These are phyloP conservation scores for Microdochium nivale DNA, from an alignment of 2,329 filamentous ascomycete species.

Conservation along the genomic window DNA sequence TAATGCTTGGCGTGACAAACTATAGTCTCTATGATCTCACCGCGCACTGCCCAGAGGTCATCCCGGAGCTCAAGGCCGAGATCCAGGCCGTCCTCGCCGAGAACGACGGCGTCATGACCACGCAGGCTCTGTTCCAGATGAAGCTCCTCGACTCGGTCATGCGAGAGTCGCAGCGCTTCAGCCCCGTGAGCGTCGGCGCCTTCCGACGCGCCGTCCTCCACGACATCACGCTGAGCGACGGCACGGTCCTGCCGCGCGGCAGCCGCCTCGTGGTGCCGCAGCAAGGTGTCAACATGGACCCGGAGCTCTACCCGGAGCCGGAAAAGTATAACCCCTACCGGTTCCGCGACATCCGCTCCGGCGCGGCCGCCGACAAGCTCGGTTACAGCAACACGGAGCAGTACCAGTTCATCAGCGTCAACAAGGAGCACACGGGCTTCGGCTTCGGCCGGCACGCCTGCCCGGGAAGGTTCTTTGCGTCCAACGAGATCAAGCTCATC, in stretches of 20 bases:
- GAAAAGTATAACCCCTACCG: slow-evolving; percentile 24
- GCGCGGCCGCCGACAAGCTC: slow-evolving; percentile 12
- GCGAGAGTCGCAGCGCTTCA: slow-evolving; percentile 21
- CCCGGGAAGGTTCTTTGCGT: slow-evolving; percentile 32
- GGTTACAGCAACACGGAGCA: slow-evolving; percentile 18
- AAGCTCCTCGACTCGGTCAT: slow-evolving; percentile 27
- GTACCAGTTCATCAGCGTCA: slow-evolving; percentile 31
- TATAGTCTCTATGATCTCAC: slow-evolving; percentile 38
- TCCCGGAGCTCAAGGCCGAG: slow-evolving; percentile 41
- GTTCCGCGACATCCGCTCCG: slow-evolving; percentile 21
- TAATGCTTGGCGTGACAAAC: too few relatives aligned
- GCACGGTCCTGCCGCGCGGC: slow-evolving; percentile 31
- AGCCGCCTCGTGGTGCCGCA: slow-evolving; percentile 25
- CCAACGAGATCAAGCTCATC: slow-evolving; percentile 34
- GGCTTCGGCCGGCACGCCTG: slow-evolving; percentile 30
- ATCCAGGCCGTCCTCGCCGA: slow-evolving; percentile 26
- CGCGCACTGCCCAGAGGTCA: slow-evolving; percentile 31
- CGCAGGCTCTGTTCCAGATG: slow-evolving; percentile 24
- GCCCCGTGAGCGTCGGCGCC: slow-evolving; percentile 21
- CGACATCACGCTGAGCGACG: slow-evolving; percentile 38
- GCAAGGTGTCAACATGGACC: slow-evolving; percentile 18
- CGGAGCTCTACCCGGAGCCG: slow-evolving; percentile 16
- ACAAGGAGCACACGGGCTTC: slow-evolving; percentile 22
- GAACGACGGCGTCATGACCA: slow-evolving; percentile 21
- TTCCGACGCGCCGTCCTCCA: slow-evolving; percentile 38